These are phyloP conservation scores for Teratosphaeria epicoccoides DNA, from an alignment of 2,329 filamentous ascomycete species.

Conservation along the genomic window DNA sequence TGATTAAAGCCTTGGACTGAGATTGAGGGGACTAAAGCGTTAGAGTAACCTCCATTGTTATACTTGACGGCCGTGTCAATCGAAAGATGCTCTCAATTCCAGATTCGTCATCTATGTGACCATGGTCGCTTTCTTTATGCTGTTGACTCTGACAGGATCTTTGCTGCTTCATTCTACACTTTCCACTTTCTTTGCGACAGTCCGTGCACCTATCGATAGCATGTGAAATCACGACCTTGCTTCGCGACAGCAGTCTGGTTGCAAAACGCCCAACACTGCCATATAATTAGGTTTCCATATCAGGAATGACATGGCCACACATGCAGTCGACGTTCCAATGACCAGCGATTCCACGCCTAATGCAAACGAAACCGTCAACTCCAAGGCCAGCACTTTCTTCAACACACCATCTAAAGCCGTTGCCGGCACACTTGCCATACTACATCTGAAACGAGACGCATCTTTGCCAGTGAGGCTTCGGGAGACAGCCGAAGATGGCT, in stretches of 20 bases:
- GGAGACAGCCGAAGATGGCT: slow-evolving; percentile 29
- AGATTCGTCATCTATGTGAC: no score
- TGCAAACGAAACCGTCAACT: neutral
- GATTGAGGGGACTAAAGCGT: no score
- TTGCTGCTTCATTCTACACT: neutral
- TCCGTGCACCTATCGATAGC: neutral
- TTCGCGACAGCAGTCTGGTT: no score
- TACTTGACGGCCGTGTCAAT: no score
- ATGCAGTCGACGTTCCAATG: neutral
- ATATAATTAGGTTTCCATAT: no score
- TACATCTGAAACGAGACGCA: slow-evolving; percentile 81
- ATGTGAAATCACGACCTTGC: neutral
- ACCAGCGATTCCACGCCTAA: neutral
- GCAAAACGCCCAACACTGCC: no score
- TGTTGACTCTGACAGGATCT: no score
- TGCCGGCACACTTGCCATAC: slow-evolving; percentile 61
- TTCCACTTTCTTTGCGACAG: neutral
- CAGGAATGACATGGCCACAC: neutral
- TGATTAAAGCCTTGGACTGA: no score
- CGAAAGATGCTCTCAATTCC: no score
- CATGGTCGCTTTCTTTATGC: neutral
- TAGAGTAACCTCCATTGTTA: no score
- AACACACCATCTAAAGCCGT: slow-evolving; percentile 54
- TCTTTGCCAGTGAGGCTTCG: slow-evolving; percentile 59
- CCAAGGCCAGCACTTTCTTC: slow-evolving; percentile 59